Base-by-base conservation (phyloP, 2,329 filamentous ascomycete genomes). In the Ophiostoma australiae region DNA sequence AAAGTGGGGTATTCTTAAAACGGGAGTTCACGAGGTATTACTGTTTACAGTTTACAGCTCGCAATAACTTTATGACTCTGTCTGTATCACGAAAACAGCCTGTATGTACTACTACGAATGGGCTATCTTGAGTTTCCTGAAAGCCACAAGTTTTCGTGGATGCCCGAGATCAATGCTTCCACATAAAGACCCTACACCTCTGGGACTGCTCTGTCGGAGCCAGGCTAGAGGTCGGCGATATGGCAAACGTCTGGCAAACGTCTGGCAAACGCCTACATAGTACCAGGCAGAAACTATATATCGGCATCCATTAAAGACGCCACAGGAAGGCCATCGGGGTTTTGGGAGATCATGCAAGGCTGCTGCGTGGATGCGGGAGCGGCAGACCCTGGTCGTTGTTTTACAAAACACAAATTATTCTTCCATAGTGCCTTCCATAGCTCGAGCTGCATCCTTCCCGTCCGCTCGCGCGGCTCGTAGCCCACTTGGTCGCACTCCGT, bases 391-490 rank as follows among this genome's bases (percentile, higher is more conserved):
- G 27, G 58, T 33, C 58, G 13, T 6, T 27, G 20, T 11, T 20
- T 35, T 66, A 37, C 31, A 66, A 65, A 39, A n/a, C 33, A 66
- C 20, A 37, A 58, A 58, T 58, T 58, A 17, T 66, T 33, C 63
- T 37, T n/a, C 63, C 63, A 33, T 58, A 23, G 48, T 31, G 17
- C 61, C 31, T 33, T 20, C 61, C 61, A 23, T 13, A 61, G 27
- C 11, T 58, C 23, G 8, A 58, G n/a, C 52, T 58, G 8, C 10
- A 58, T 58, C 23, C 52, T 58, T 58, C 52, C 52, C 52, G 52
- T n/a, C 11, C 23, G 17, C 11, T 4, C 13, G n/a, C 2, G 7
- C 23, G n/a, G 10, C 17, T 31, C 27, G 13, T 63, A 63, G 58
- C 33, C 58, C 27, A 63, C 23, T 63, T 27, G 27, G 58, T 27